Percentiles rank a stretch among this genome's conserved stretches.
phyloP scores from a whole-genome alignment of 306 rosid genomes.

The Abrus pulchellus region DNA sequence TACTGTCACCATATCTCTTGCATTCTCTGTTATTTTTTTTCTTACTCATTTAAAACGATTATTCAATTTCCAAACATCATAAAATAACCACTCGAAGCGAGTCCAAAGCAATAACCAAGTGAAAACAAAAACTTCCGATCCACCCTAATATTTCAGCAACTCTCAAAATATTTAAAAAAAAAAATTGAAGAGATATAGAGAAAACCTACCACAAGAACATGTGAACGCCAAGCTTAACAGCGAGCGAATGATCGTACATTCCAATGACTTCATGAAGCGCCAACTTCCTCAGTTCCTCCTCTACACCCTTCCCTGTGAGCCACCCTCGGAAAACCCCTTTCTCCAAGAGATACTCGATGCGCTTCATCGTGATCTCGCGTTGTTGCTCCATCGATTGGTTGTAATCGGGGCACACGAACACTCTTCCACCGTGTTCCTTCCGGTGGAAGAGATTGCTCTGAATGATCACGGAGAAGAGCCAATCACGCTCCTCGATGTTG shows the following conservation, averaged over 20 bases:
- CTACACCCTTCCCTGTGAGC: conserved; percentile 66
- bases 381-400: conserved; percentile 91
- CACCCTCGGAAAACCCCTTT: conserved; percentile 76
- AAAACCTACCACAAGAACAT: conserved; percentile 69
- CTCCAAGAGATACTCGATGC: conserved; percentile 68
- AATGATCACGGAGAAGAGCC: conserved; percentile 66
- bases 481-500: conserved; percentile 78
- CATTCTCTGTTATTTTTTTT: too few species aligned
- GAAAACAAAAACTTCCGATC: not conserved
- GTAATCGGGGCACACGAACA: conserved; percentile 76
- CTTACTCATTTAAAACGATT: too few species aligned
- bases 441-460: conserved; percentile 84
- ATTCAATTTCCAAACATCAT: too few species aligned
- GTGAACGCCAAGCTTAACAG: conserved; percentile 86
- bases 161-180: not conserved
- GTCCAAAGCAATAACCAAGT: not conserved
- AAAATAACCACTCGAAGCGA: not conserved
- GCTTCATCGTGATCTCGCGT: conserved; percentile 80
- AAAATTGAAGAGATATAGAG: not conserved
- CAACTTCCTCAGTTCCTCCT: conserved; percentile 67
- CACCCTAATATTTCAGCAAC: too few species aligned
- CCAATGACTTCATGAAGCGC: conserved; percentile 70
- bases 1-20: too few species aligned
- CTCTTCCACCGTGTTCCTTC: conserved; percentile 53
- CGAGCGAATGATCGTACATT: conserved; percentile 82